These are phyloP conservation scores for Ustilago shanxiensis DNA, from an alignment of 1,284 basidiomycete genomes.

Conservation along the genomic window DNA sequence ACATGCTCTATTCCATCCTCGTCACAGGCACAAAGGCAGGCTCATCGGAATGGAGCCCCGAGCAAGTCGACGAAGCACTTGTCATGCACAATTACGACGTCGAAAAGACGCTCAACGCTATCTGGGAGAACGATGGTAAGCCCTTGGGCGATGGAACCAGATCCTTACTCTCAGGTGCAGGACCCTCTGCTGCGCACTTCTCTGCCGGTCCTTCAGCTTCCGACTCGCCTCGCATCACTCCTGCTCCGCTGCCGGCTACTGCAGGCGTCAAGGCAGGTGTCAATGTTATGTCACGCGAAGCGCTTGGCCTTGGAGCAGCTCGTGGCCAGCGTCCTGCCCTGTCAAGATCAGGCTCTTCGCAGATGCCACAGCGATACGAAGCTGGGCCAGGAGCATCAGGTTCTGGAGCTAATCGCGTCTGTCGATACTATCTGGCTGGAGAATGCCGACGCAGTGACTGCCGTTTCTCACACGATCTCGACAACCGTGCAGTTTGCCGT, in stretches of 20 bases:
- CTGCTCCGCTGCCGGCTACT: slow-evolving; percentile 36
- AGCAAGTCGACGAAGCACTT: slow-evolving; percentile 92
- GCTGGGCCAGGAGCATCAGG: slow-evolving; percentile 15
- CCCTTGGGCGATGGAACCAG: slow-evolving; percentile 44
- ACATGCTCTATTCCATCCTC: slow-evolving; percentile 93
- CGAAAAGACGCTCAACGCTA: slow-evolving; percentile 90
- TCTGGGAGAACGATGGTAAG: slow-evolving; percentile 76
- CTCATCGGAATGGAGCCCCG: slow-evolving; percentile 75
- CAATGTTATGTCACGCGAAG: slow-evolving; percentile 55
- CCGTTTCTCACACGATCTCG: slow-evolving; percentile 78
- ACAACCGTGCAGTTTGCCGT: slow-evolving; percentile 81
- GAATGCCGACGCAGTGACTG: slow-evolving; percentile 96
- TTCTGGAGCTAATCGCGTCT: slow-evolving; percentile 74
- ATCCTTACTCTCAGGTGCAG: slow-evolving; percentile 34
- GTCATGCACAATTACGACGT: slow-evolving; percentile 91
- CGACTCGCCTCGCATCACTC: slow-evolving; percentile 24
- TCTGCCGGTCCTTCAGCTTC: background rate
- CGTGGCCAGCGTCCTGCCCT: slow-evolving; percentile 29
- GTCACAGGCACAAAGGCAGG: slow-evolving; percentile 53
- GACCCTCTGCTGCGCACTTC: slow-evolving; percentile 8
- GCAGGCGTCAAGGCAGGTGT: slow-evolving; percentile 54
- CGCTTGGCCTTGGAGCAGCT: slow-evolving; percentile 27
- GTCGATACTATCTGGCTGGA: slow-evolving; percentile 94
- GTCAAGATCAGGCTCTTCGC: slow-evolving; percentile 31
- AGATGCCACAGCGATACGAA: slow-evolving; percentile 23